A percentile compares a stretch with the other conserved stretches of the same genome.
Conservation (phyloP, 2,329 filamentous ascomycete species). For the Ascochyta clinopodiicola region DNA sequence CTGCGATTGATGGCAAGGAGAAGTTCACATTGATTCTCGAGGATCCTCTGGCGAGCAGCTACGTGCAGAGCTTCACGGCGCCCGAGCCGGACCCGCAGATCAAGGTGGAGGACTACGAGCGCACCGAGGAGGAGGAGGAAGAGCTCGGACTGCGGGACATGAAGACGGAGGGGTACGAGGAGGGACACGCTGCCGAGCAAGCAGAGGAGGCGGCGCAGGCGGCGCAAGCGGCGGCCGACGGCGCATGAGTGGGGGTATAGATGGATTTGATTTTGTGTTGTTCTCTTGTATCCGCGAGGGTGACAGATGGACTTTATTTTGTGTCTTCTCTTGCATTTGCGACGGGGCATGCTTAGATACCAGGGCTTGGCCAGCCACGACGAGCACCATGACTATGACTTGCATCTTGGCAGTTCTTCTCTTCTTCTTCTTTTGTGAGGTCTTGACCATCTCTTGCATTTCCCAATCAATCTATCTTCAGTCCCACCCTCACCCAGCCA, state of each 20-base stretch:
- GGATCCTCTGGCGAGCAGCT: slow-evolving; percentile 91
- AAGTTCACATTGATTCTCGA: slow-evolving; percentile 83
- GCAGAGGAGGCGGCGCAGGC: slow-evolving; percentile 24
- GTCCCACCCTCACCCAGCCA: slow-evolving; percentile 62
- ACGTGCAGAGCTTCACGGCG: slow-evolving; percentile 84
- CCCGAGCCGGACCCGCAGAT: slow-evolving; percentile 86
- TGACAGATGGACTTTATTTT: slow-evolving; percentile 22
- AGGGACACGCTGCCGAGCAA: slow-evolving; percentile 45
- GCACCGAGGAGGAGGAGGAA: slow-evolving; percentile 92
- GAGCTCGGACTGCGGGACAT: slow-evolving; percentile 91
- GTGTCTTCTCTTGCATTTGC: slow-evolving; percentile 29
- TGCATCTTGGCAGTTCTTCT: neutral
- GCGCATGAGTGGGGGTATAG: neutral
- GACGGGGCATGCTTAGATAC: slow-evolving; percentile 42
- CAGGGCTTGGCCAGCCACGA: slow-evolving; percentile 44
- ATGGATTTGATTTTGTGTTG: too few relatives aligned
- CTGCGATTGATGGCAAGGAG: slow-evolving; percentile 79
- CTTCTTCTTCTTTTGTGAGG: neutral
- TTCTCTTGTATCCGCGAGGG: neutral
- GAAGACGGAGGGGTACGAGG: slow-evolving; percentile 86
- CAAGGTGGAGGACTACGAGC: slow-evolving; percentile 78
- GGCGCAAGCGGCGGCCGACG: slow-evolving; percentile 16
- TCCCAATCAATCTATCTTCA: too few relatives aligned
- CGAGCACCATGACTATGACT: slow-evolving; percentile 17
- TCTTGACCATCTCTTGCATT: neutral